Evolutionary conservation across 2,329 filamentous ascomycete genomes (phyloP).

Genomic region (Dothideomycetes sp.): DNA sequence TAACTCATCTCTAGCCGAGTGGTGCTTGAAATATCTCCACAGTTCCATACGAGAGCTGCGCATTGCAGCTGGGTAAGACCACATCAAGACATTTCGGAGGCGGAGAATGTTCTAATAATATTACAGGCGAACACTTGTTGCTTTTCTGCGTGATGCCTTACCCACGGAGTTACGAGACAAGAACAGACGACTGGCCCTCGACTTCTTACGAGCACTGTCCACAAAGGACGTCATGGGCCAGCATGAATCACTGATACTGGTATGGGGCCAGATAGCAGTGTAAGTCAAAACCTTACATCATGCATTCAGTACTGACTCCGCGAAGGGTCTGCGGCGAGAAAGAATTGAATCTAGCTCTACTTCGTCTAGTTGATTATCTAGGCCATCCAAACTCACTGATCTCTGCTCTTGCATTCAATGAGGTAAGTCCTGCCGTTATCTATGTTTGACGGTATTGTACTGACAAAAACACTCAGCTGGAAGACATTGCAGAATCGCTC

Average conservation of each 20-base stretch:
- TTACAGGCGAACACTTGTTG: conserved; percentile 51
- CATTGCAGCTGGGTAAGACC: conserved; percentile 59
- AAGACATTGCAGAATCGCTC: conserved; percentile 59
- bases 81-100: conserved; percentile 1
- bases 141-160: conserved; percentile 51
- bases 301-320: neutral
- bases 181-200: conserved; percentile 62
- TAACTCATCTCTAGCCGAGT: conserved; percentile 61
- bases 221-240: conserved; percentile 58
- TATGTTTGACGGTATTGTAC: conserved; percentile 10
- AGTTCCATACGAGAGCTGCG: conserved; percentile 81
- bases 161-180: conserved; percentile 41
- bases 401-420: conserved; percentile 72
- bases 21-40: conserved; percentile 70
- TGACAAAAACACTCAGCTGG: conserved; percentile 43
- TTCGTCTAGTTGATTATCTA: conserved; percentile 77
- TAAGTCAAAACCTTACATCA: conserved; percentile 28
- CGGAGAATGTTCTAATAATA: neutral
- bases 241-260: conserved; percentile 76
- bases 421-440: conserved; percentile 39
- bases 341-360: conserved; percentile 76
- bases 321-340: conserved; percentile 61
- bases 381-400: conserved; percentile 74
- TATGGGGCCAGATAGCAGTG: conserved; percentile 76
- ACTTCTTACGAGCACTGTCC: conserved; percentile 62